Conservation (phyloP, 306 rosid species). For the Quercus berberidifolia region DNA sequence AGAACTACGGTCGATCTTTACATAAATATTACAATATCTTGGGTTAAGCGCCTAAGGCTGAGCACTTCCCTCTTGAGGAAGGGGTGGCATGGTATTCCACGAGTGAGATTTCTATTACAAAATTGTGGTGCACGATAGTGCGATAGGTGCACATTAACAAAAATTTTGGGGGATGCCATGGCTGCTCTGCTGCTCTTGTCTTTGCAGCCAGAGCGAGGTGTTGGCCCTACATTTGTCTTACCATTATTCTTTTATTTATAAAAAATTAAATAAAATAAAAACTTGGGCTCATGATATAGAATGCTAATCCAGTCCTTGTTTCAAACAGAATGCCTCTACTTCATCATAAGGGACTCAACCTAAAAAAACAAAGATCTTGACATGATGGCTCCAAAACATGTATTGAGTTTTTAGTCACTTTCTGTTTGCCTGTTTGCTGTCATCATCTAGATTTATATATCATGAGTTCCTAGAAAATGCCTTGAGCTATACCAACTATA, state of each 20-base stretch:
- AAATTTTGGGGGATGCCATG: too few relatives aligned
- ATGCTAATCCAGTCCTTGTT: neutral
- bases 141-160: too few relatives aligned
- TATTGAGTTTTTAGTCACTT: neutral
- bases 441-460: neutral
- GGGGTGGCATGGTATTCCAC: too few relatives aligned
- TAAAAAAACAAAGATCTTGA: neutral
- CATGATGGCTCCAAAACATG: neutral
- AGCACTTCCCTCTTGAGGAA: too few relatives aligned
- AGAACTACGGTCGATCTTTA: neutral
- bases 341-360: neutral
- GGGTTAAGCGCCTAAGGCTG: too few relatives aligned
- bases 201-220: too few relatives aligned
- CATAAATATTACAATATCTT: neutral
- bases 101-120: too few relatives aligned
- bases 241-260: too few relatives aligned
- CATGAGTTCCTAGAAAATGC: neutral
- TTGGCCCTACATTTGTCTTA: too few relatives aligned
- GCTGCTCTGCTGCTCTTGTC: too few relatives aligned
- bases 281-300: neutral
- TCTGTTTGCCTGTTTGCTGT: neutral
- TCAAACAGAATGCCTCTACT: neutral
- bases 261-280: too few relatives aligned
- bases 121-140: too few relatives aligned
- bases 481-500: neutral